Percentiles rank a stretch among this genome's conserved stretches.
Evolutionary conservation across 2,329 filamentous ascomycete species (phyloP).

Genomic region (Colletotrichum sp.): DNA sequence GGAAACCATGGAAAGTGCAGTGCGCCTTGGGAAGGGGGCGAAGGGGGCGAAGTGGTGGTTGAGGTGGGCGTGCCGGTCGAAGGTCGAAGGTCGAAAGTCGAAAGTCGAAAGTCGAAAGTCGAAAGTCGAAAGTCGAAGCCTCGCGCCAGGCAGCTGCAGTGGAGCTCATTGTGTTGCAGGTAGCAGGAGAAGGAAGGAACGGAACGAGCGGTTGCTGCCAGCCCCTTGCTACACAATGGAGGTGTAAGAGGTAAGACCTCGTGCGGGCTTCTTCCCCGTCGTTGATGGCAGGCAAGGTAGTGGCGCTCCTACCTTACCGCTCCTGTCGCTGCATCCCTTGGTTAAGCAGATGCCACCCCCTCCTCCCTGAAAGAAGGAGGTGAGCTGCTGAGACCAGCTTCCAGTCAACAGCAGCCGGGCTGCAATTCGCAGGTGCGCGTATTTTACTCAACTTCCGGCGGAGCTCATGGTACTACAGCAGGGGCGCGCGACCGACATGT

Average conservation of each 20-base stretch:
- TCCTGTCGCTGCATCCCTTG: no score
- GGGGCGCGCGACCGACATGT: background rate
- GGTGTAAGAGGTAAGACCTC: background rate
- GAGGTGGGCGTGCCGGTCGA: background rate
- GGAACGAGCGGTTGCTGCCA: background rate
- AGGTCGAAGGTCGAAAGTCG: no score
- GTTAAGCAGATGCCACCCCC: no score
- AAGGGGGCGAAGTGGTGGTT: background rate
- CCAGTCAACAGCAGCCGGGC: no score
- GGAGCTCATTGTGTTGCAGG: background rate
- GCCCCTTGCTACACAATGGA: background rate
- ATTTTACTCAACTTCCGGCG: background rate
- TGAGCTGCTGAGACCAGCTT: no score
- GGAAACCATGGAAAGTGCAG: background rate
- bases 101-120: no score
- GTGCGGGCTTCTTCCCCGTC: background rate
- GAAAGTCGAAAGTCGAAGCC: no score
- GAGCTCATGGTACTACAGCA: background rate
- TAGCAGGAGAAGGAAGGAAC: background rate
- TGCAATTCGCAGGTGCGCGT: background rate
- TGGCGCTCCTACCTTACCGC: no score
- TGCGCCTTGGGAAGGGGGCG: background rate
- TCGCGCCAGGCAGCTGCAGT: background rate
- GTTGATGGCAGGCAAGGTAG: no score
- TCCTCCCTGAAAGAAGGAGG: no score